These are phyloP conservation scores for Flammula alnicola DNA, from an alignment of 1,284 basidiomycete species.

Conservation along the genomic window DNA sequence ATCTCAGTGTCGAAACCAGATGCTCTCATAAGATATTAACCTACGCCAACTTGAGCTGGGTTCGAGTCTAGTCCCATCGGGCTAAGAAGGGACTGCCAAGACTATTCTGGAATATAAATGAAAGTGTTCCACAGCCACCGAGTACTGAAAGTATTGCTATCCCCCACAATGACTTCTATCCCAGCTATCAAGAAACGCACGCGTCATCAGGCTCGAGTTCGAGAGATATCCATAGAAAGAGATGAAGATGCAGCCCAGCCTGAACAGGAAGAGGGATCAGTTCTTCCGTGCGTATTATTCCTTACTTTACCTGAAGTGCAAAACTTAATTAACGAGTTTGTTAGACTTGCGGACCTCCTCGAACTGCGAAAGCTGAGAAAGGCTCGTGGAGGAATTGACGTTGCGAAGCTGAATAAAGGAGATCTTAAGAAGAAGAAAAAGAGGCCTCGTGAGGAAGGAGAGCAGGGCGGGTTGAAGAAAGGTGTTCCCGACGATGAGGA, in stretches of 20 bases:
- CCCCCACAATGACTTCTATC: slow-evolving; percentile 6
- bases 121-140: slow-evolving; percentile 16
- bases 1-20: too few relatives aligned
- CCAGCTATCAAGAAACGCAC: slow-evolving; percentile 68
- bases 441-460: slow-evolving; percentile 52
- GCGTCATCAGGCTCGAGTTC: slow-evolving; percentile 56
- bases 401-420: slow-evolving; percentile 83
- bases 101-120: too few relatives aligned
- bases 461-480: slow-evolving; percentile 60
- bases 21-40: too few relatives aligned
- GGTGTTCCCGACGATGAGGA: slow-evolving; percentile 62
- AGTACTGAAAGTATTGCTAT: neutral
- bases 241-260: slow-evolving; percentile 27
- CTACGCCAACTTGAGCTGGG: too few relatives aligned
- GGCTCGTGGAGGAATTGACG: slow-evolving; percentile 84
- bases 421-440: slow-evolving; percentile 77
- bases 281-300: slow-evolving; percentile 50
- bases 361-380: slow-evolving; percentile 82
- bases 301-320: slow-evolving; percentile 3
- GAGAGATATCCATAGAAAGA: slow-evolving; percentile 48
- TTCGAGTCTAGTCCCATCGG: too few relatives aligned
- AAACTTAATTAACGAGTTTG: slow-evolving; percentile 2
- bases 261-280: slow-evolving; percentile 47
- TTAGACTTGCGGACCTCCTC: slow-evolving; percentile 81
- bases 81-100: too few relatives aligned